Conservation (phyloP, 1,284 basidiomycete species). For the Tilletia setariae region DNA sequence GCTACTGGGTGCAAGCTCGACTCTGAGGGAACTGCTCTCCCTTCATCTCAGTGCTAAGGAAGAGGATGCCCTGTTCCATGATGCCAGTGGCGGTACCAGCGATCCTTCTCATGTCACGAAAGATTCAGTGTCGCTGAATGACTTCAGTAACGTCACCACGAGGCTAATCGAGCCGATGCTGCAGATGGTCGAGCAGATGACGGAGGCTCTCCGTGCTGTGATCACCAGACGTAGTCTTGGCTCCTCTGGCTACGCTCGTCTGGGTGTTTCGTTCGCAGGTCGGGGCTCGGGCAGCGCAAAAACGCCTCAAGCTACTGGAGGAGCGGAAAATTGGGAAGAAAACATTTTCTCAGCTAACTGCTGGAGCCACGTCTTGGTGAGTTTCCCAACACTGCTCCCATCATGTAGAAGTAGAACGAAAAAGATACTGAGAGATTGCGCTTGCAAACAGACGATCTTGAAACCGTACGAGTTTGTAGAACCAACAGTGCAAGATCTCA, state of each 20-base stretch:
- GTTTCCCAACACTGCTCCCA: neutral
- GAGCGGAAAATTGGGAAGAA: conserved; percentile 29
- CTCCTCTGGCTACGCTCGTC: neutral
- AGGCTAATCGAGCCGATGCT: conserved; percentile 37
- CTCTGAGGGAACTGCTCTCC: conserved; percentile 40
- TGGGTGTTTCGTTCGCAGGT: neutral
- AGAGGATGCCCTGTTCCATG: conserved; percentile 17
- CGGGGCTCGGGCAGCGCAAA: conserved; percentile 18
- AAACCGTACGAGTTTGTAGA: conserved; percentile 21
- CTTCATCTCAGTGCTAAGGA: conserved; percentile 32
- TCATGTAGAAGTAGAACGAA: neutral
- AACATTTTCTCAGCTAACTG: conserved; percentile 35
- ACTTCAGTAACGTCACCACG: conserved; percentile 33
- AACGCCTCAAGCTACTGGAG: conserved; percentile 17
- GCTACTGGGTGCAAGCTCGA: conserved; percentile 26
- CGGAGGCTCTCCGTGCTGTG: neutral
- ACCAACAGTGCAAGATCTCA: neutral
- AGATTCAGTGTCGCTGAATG: conserved; percentile 13
- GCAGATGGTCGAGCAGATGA: conserved; percentile 28
- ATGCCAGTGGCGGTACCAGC: neutral
- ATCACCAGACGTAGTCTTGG: neutral
- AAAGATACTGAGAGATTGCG: neutral
- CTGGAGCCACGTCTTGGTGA: conserved; percentile 26
- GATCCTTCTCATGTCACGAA: too few relatives aligned
- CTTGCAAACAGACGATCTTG: conserved; percentile 16